A percentile compares a stretch with the other conserved stretches of the same genome.
phyloP scores from a whole-genome alignment of 345 rosid genomes.

The Litchi chinensis region DNA sequence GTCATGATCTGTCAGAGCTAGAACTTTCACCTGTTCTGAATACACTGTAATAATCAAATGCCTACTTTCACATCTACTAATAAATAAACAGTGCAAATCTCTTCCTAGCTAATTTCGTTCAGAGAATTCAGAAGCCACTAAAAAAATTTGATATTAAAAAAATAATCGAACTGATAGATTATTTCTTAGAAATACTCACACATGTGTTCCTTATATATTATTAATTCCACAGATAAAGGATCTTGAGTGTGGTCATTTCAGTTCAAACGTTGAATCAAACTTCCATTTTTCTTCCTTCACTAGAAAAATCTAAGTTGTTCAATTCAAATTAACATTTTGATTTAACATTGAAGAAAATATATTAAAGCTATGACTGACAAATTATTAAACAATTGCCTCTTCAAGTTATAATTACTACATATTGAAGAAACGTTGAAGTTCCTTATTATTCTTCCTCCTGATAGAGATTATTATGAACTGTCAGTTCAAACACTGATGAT shows the following conservation, averaged over 20 bases:
- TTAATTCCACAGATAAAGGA: not conserved
- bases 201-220: not conserved
- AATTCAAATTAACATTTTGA: not conserved
- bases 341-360: not conserved
- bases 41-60: conserved; percentile 39
- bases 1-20: conserved; percentile 94
- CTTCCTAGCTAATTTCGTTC: conserved; percentile 4
- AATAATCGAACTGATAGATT: not conserved
- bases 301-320: not conserved
- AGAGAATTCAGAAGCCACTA: conserved; percentile 3
- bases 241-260: not conserved
- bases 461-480: not conserved
- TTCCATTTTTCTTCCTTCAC: not conserved
- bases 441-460: not conserved
- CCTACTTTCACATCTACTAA: not conserved
- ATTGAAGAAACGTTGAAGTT: not conserved
- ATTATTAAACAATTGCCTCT: not conserved
- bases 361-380: not conserved
- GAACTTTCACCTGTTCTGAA: conserved; percentile 89
- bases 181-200: not conserved
- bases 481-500: not conserved
- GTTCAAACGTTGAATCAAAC: not conserved
- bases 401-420: not conserved
- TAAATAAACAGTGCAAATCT: not conserved
- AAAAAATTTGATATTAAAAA: conserved; percentile 4